These are phyloP conservation scores for Butyriboletus loyo DNA, from an alignment of 768 basidiomycete genomes.

Conservation along the genomic window DNA sequence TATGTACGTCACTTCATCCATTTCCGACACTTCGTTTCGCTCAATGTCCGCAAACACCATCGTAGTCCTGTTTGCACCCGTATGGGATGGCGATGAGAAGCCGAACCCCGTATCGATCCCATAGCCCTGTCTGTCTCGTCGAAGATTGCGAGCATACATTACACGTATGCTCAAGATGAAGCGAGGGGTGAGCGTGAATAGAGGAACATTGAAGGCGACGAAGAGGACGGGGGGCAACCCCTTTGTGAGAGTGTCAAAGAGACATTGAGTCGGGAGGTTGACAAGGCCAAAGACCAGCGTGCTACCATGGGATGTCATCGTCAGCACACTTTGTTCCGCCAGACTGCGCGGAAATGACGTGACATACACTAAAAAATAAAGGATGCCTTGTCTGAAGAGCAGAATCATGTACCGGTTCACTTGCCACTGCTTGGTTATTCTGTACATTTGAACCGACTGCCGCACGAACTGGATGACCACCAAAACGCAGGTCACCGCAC, in stretches of 20 bases:
- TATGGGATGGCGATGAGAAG: neutral
- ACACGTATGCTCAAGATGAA: neutral
- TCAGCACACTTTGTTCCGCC: neutral
- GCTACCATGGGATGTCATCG: neutral
- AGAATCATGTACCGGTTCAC: neutral
- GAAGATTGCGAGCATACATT: neutral
- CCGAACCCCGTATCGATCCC: neutral
- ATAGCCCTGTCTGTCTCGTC: no score
- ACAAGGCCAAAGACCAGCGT: neutral
- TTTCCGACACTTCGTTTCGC: neutral
- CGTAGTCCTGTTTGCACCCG: no score
- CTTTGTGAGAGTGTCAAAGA: no score
- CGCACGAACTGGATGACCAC: neutral
- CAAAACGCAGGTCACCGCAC: neutral
- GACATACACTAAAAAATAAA: neutral
- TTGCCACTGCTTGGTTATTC: neutral
- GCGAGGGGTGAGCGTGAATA: neutral
- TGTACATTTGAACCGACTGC: conserved; percentile 2
- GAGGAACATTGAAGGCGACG: neutral
- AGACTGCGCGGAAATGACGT: neutral
- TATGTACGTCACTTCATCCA: neutral
- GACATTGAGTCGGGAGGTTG: neutral
- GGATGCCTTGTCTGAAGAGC: neutral
- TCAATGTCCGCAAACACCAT: neutral
- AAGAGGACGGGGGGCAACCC: neutral